Evolutionary conservation across 2,329 filamentous ascomycete species (phyloP).

Genomic region (Thermothelomyces thermophilus): DNA sequence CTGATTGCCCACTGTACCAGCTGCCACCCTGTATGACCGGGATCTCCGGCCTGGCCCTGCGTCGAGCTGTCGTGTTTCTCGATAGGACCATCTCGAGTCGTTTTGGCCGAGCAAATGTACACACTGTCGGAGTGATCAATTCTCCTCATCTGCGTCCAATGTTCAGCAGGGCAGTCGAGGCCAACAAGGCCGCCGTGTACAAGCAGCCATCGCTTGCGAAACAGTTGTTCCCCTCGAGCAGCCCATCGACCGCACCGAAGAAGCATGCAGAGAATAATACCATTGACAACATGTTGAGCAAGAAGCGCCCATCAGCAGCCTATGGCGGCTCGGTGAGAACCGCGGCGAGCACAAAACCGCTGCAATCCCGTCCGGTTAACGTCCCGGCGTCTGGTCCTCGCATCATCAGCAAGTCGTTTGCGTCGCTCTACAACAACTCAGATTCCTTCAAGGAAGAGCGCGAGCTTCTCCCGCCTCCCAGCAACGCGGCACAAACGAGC

Average conservation of each 20-base stretch:
- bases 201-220: slow-evolving; percentile 37
- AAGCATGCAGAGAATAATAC: slow-evolving; percentile 34
- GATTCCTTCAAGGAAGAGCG: slow-evolving; percentile 43
- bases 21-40: slow-evolving; percentile 23
- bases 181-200: slow-evolving; percentile 33
- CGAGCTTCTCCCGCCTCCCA: slow-evolving; percentile 31
- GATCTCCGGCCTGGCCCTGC: slow-evolving; percentile 19
- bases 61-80: slow-evolving; percentile 18
- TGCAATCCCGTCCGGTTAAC: slow-evolving; percentile 33
- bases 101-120: slow-evolving; percentile 10
- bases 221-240: slow-evolving; percentile 53
- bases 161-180: slow-evolving; percentile 18
- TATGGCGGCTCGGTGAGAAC: slow-evolving; percentile 23
- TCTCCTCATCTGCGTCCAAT: slow-evolving; percentile 13
- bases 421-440: slow-evolving; percentile 39
- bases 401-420: slow-evolving; percentile 25
- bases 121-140: slow-evolving; percentile 11
- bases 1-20: slow-evolving; percentile 9
- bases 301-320: slow-evolving; percentile 33
- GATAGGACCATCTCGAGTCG: slow-evolving; percentile 11
- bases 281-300: slow-evolving; percentile 47
- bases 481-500: slow-evolving; percentile 25
- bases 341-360: slow-evolving; percentile 20
- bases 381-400: slow-evolving; percentile 21
- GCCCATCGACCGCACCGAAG: slow-evolving; percentile 35